These are phyloP conservation scores for Spergularia marina DNA, from an alignment of 148 eudicot genomes.

Conservation along the genomic window DNA sequence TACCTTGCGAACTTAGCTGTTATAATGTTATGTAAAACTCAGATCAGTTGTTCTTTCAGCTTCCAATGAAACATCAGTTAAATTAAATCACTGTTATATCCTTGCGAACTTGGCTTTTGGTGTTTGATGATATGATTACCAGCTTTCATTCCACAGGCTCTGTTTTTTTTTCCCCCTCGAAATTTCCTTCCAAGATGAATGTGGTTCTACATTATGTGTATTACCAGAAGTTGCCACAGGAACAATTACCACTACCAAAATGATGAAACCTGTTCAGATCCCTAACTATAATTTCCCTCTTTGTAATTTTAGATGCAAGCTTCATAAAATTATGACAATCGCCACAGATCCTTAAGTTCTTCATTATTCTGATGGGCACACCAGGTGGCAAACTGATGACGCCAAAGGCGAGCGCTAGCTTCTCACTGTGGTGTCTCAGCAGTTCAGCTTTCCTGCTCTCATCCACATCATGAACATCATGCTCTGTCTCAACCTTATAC, in stretches of 20 bases:
- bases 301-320: conserved; percentile 46
- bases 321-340: conserved; percentile 85
- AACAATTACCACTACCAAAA: conserved; percentile 53
- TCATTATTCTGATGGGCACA: conserved; percentile 64
- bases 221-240: conserved; percentile 81
- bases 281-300: conserved; percentile 61
- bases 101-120: too few species aligned
- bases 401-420: conserved; percentile 60
- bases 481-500: conserved; percentile 44
- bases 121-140: neutral
- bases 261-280: conserved; percentile 75
- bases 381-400: conserved; percentile 52
- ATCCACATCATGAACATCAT: conserved; percentile 72
- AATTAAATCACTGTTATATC: neutral
- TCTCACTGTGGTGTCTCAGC: conserved; percentile 76
- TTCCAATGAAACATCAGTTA: neutral
- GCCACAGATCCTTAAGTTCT: conserved; percentile 70
- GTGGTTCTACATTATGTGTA: neutral
- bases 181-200: neutral
- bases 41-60: neutral
- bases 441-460: conserved; percentile 45
- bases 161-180: too few species aligned
- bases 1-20: too few species aligned
- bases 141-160: too few species aligned
- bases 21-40: neutral